Evolutionary conservation across 805 yeast species (phyloP).

Genomic region (Metschnikowia lunata): DNA sequence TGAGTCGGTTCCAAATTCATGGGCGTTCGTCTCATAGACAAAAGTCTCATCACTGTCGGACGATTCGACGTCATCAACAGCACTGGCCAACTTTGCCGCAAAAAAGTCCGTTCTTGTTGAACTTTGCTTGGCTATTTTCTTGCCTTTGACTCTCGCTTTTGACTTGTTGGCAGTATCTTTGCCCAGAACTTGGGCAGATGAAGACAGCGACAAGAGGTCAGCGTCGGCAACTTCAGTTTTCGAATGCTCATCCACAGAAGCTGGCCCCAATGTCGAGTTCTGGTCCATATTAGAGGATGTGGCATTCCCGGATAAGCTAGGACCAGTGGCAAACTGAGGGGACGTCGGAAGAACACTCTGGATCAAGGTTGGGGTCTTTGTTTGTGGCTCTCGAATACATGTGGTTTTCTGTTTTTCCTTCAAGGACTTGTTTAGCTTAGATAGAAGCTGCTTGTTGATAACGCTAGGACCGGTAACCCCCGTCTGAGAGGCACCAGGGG

Average conservation of each 20-base stretch:
- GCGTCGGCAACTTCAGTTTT: conserved; percentile 3
- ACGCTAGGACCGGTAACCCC: conserved; percentile 15
- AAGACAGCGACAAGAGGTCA: conserved; percentile 1
- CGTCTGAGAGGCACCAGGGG: conserved; percentile 2
- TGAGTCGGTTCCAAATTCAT: conserved; percentile 18
- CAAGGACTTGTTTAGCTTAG: conserved; percentile 39
- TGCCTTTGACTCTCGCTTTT: conserved; percentile 20
- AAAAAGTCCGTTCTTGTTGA: conserved; percentile 86
- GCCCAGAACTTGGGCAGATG: conserved; percentile 4
- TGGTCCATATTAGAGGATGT: neutral
- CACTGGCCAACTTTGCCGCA: conserved; percentile 92
- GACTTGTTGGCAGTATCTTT: conserved; percentile 7
- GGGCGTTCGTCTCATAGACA: conserved; percentile 67
- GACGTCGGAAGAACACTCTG: conserved; percentile 35
- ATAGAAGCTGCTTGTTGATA: conserved; percentile 28
- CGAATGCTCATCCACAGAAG: neutral
- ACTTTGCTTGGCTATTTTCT: conserved; percentile 41
- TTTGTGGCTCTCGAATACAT: conserved; percentile 32
- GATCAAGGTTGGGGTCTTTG: conserved; percentile 32
- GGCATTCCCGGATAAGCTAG: conserved; percentile 4
- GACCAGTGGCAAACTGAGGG: conserved; percentile 22
- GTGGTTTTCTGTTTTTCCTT: conserved; percentile 42
- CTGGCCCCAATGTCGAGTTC: neutral
- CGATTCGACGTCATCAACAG: conserved; percentile 83
- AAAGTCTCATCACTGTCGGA: conserved; percentile 93